Base-by-base conservation (phyloP, 1,284 basidiomycete genomes). In the Ganoderma lucidum region DNA sequence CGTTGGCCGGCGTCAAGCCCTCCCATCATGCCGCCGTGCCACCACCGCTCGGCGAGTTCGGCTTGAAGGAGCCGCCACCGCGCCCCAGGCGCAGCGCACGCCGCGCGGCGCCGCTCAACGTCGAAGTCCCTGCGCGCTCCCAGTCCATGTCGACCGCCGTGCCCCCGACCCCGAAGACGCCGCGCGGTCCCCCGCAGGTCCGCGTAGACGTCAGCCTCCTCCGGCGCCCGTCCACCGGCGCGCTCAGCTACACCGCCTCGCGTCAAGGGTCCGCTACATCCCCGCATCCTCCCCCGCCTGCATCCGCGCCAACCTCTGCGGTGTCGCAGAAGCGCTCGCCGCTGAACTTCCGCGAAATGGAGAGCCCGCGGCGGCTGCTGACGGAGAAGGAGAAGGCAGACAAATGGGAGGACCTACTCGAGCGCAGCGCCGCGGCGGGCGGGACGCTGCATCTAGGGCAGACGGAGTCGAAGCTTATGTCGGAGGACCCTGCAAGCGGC, bases 371-470 rank as follows among this genome's bases (percentile, higher is more conserved):
- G 61, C 76, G 78, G 17, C 80, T 76, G 48, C 78, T 89, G 77
- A 87, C 87, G 41, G 90, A 92, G 75, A 79, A 85, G 75, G 90
- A 93, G 81, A 93, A 93, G 80, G 84, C 86, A 9, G 87, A 86
- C 10, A 87, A 86, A 73, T 93, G 92, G 92, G 84, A 91, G 70
- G 89, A 89, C 69, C 75, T 93, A 67, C 79, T 93, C 69, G 84
- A 86, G 76, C 82, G 85, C 72, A 92, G 91, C 75, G 90, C 84
- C 58, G 78, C 78, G 64, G 91, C 92, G 1, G 91, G 91, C 3
- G 92, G 91, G 63, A 93, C 92, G 65, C 75, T 93, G 66, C 90
- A 89, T 75, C 74, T 91, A 6, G 82, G 84, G 6, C 48, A 51
- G 48, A 23, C 23, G 23, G 80, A 79, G 62, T 75, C 78, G 30